phyloP scores from a whole-genome alignment of 2,329 filamentous ascomycete species.

The Nemania sp. region DNA sequence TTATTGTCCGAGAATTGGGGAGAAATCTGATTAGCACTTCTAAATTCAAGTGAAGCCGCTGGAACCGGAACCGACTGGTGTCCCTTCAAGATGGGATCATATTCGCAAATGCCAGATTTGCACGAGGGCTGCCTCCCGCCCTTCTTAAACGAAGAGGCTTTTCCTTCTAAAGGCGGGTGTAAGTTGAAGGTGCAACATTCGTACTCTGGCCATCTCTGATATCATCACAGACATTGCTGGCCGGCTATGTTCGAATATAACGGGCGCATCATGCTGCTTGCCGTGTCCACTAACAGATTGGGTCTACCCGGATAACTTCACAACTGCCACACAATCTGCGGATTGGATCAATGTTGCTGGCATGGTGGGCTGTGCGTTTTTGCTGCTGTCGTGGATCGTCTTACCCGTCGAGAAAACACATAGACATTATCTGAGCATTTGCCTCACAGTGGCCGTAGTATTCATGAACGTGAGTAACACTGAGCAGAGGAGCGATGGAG shows the following conservation, averaged over 20 bases:
- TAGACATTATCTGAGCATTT: constrained; percentile 90
- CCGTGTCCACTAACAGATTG: constrained; percentile 88
- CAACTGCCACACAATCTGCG: constrained; percentile 64
- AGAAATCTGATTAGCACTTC: not conserved
- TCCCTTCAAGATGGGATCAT: constrained; percentile 18
- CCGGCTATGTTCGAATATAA: constrained; percentile 57
- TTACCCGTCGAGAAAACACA: constrained; percentile 88
- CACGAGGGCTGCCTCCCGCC: constrained; percentile 65
- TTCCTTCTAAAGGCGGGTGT: constrained; percentile 47
- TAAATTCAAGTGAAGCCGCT: not conserved
- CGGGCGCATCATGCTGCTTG: constrained; percentile 72
- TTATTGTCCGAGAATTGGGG: not conserved
- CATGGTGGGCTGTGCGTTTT: constrained; percentile 70
- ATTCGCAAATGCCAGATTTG: constrained; percentile 24
- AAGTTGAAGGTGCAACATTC: constrained; percentile 27
- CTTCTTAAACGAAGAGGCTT: constrained; percentile 67
- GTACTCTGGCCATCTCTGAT: constrained; percentile 26
- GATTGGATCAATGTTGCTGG: constrained; percentile 82
- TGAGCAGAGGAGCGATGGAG: not conserved
- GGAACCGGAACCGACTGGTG: constrained; percentile 6
- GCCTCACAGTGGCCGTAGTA: constrained; percentile 73
- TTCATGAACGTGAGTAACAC: constrained; percentile 74
- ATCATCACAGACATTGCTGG: constrained; percentile 51
- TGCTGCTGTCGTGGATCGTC: constrained; percentile 77
- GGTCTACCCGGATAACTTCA: constrained; percentile 65